Base-by-base conservation (phyloP, 176 grass and related monocot species). In the Carex kokanica region DNA sequence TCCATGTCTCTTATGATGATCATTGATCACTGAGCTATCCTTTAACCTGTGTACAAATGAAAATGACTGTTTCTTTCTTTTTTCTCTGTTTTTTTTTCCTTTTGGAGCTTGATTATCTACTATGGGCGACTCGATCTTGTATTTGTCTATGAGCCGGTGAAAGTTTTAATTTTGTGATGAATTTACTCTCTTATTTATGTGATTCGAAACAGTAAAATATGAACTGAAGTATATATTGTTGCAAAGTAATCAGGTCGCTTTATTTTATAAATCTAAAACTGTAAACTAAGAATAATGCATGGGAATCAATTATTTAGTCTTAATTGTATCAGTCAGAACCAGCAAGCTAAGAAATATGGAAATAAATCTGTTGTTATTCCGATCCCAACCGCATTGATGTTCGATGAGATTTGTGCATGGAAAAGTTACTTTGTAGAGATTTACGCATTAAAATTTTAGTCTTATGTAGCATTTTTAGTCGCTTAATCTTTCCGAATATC, bases 1-100 rank as follows among this genome's bases (percentile, higher is more conserved):
- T 89, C 64, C 94, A 97, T 84, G 56, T 79, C 61, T 97, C 94
- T 59, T 94, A 97, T 86, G 94, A 92, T 75, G 90, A 94, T 64
- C 20, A 75, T 11, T 86, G 78, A 86, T 81, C 20, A 24, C 10
- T 51, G 41, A 47, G 14, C 9, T 43, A 43, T 78, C 54, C 3
- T 61, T n/a, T 77, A 51, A 23, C 10, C 3, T 74, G 13, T 49
- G 51, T 12, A 17, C 25, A 18, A 60, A 60, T 58, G 53, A 38
- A 73, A 41, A 21, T 84, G 9, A 45, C 16, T n/a, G 14, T 40
- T 40, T 78, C 9, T 12, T 58, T 79, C 25, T 59, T 29, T 60
- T 4, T 2, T 52, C 36, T 38, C 36, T 38, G 5, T 75, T 11
- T 25, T 6, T 9, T 41, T 61, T 43, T 43, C 2, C 8, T 41